Evolutionary conservation across 2,329 filamentous ascomycete species (phyloP), one percentile per base, ranked within the genome.

Genomic region (Aspergillus puulaauensis): DNA sequence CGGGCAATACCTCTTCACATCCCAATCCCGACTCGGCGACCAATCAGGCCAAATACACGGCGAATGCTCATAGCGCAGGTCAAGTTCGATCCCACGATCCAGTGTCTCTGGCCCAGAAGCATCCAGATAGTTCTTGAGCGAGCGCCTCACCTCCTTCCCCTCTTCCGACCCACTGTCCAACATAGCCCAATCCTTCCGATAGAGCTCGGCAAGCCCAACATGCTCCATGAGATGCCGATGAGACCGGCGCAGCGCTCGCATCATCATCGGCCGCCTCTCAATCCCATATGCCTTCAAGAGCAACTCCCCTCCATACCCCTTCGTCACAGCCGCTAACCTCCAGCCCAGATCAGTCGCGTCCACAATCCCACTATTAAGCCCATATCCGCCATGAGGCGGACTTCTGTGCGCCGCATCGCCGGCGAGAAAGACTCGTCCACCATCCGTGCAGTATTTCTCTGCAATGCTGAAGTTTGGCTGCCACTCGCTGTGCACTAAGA

Each of bases 331-430:
- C 5, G 67, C 68, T 2, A 75, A 59, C 33, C 70, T 70, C 74
- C 73, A 77, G 19, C 66, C 69, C 3, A 77, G 59, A 55, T 74
- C 70, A 40, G 72, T 63, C 3, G 67, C 70, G 54, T 77, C 75
- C 8, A 64, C 67, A 2, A 77, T 61, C 0, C 70, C 74, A 6
- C 61, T 74, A 54, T 77, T 77, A 64, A 75, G 70, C 4, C 75
- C 75, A 47, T 75, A 73, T 0, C 73, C 75, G 4, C 75, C 74
- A 3, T 64, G 65, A 1, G 73, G 71, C n/a, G 68, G 65, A 17
- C 68, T 71, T 23, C 67, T 63, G 56, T 77, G 74, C 6, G 74
- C 73, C 40, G 70, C 48, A 56, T 75, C 72, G 4, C 72, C 71
- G 6, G 66, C 68, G 2, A 75, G 65, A n/a, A 74, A 68, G 2